Evolutionary conservation across 768 basidiomycete species (phyloP), one percentile per base, ranked within the genome.

Genomic region (Fistulinella prunicolor): DNA sequence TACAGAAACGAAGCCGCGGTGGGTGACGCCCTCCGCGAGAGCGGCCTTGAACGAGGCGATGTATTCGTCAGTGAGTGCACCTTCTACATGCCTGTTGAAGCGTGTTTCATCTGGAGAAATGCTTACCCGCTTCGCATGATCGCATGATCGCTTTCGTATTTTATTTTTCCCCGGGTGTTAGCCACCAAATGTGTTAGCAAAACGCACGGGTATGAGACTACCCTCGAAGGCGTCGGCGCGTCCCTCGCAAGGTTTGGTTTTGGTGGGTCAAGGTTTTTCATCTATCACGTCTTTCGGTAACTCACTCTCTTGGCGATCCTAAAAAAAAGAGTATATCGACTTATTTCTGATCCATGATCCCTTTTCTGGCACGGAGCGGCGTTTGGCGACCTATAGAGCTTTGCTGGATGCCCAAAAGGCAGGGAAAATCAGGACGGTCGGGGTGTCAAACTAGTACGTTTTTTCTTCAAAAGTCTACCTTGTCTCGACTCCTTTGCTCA

Each of bases 401-500:
- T 71, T 93, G 10, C 63, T 82, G 6, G 81, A 84, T 29, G 77
- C 78, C n/a, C 77, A 78, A 53, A 60, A 70, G 23, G 76, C 68
- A 3, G 88, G 89, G 3, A 87, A 86, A 57, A 76, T 90, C 42
- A 75, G 78, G 51, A 74, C 75, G 5, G 78, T 89, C n/a, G 89
- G 89, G 3, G 89, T 92, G 7, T 90, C 87, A 1, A 93, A 93
- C 67, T 93, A 82, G 87, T 89, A 56, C 39, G 85, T 61, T 19
- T 41, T 36, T 35, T 23, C n/a, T n/a, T n/a, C n/a, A n/a, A n/a
- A n/a, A n/a, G n/a, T n/a, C n/a, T n/a, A n/a, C n/a, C n/a, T n/a
- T n/a, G n/a, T n/a, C n/a, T n/a, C n/a, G n/a, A n/a, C n/a, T n/a
- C n/a, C n/a, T n/a, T n/a, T n/a, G n/a, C n/a, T n/a, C n/a, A n/a